Percentiles rank a stretch among this genome's conserved stretches.
These are phyloP conservation scores for Colletotrichum tropicale DNA, from an alignment of 2,329 filamentous ascomycete genomes.

Conservation along the genomic window DNA sequence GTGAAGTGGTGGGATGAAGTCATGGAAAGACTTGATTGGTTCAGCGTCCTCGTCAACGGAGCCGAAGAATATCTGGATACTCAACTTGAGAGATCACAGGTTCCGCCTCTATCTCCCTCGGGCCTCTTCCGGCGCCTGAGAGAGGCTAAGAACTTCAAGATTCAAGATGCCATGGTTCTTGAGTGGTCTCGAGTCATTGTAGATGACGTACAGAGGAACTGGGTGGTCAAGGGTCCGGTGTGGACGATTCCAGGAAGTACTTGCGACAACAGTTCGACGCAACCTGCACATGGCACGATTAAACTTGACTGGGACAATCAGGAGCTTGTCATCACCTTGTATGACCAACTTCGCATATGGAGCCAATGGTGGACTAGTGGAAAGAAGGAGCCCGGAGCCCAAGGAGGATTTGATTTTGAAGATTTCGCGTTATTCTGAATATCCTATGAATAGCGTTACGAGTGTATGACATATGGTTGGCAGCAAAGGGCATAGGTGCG, in stretches of 20 bases:
- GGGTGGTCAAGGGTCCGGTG: constrained; percentile 37
- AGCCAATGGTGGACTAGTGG: constrained; percentile 33
- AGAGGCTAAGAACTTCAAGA: background rate
- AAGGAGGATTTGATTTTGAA: background rate
- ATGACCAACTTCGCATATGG: constrained; percentile 36
- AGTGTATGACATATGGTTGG: background rate
- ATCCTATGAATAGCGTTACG: background rate
- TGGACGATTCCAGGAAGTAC: constrained; percentile 44
- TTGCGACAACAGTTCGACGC: constrained; percentile 33
- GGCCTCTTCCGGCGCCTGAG: constrained; percentile 25
- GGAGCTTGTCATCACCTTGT: constrained; percentile 34
- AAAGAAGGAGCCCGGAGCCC: background rate
- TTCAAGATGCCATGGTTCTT: constrained; percentile 33
- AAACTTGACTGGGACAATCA: constrained; percentile 33
- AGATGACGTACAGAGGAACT: constrained; percentile 49
- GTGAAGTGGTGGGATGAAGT: constrained; percentile 6
- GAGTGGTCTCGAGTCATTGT: constrained; percentile 47
- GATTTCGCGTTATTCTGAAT: constrained; percentile 12
- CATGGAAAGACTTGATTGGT: background rate
- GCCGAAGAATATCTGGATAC: constrained; percentile 9
- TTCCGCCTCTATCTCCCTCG: background rate
- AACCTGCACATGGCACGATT: constrained; percentile 38
- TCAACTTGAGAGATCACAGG: background rate
- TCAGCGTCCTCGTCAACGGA: constrained; percentile 3
- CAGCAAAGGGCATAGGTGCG: background rate